A percentile compares a stretch with the other conserved stretches of the same genome.
phyloP scores from a whole-genome alignment of 2,329 filamentous ascomycete genomes.

The Colletotrichum sidae region DNA sequence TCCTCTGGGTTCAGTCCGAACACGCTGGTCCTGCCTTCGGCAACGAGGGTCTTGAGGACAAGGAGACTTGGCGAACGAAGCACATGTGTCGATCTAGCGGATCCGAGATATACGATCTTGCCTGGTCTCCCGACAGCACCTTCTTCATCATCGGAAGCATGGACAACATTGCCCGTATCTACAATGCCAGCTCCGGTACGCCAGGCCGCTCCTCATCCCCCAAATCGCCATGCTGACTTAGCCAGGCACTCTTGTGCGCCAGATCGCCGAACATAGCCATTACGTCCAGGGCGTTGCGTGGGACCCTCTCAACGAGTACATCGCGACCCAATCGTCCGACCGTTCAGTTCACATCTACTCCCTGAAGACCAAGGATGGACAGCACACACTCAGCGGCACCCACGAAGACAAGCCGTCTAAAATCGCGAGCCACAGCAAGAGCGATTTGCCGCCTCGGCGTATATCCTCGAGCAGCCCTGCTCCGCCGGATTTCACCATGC shows the following conservation, averaged over 20 bases:
- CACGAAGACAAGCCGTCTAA: slow-evolving; percentile 77
- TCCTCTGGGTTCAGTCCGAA: slow-evolving; percentile 95
- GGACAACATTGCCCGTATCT: slow-evolving; percentile 98
- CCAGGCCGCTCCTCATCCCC: slow-evolving; percentile 30
- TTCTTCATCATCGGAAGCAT: slow-evolving; percentile 99
- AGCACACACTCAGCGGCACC: slow-evolving; percentile 79
- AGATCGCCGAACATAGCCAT: slow-evolving; percentile 97
- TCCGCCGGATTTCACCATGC: slow-evolving; percentile 81
- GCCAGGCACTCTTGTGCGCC: slow-evolving; percentile 76
- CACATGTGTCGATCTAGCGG: slow-evolving; percentile 97
- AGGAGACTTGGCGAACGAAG: slow-evolving; percentile 96
- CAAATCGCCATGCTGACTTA: slow-evolving; percentile 12
- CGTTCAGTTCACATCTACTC: slow-evolving; percentile 98
- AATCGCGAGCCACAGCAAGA: slow-evolving; percentile 80
- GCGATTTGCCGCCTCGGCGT: slow-evolving; percentile 90
- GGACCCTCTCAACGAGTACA: slow-evolving; percentile 98
- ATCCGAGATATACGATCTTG: slow-evolving; percentile 96
- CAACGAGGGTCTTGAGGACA: slow-evolving; percentile 88
- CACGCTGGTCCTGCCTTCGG: slow-evolving; percentile 77
- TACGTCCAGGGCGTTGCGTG: slow-evolving; percentile 98
- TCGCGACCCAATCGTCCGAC: slow-evolving; percentile 97
- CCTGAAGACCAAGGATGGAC: slow-evolving; percentile 94
- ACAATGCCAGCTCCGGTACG: slow-evolving; percentile 90
- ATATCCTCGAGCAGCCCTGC: slow-evolving; percentile 94
- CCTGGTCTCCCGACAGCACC: slow-evolving; percentile 96